Evolutionary conservation across 1,284 basidiomycete species (phyloP).

Genomic region (Ceraceosorus guamensis): DNA sequence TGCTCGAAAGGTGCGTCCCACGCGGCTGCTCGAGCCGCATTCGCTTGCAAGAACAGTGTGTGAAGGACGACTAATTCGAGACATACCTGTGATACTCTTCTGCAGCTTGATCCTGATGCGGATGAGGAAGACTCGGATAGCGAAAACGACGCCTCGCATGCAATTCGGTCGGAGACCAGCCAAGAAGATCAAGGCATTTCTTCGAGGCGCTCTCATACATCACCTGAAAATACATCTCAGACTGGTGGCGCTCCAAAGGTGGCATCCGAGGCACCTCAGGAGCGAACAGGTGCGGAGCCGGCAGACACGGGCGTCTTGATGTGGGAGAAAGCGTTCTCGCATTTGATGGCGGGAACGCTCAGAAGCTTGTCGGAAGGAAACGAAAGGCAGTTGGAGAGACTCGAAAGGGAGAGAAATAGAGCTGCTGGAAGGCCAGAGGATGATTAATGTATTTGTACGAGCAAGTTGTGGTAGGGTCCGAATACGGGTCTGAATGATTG

Average conservation of each 20-base stretch:
- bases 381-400: background rate
- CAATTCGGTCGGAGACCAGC: too few relatives aligned
- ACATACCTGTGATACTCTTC: background rate
- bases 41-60: too few relatives aligned
- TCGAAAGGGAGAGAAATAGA: too few relatives aligned
- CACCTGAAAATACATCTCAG: background rate
- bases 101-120: background rate
- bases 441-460: too few relatives aligned
- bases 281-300: background rate
- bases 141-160: background rate
- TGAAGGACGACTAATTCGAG: too few relatives aligned
- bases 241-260: background rate
- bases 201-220: background rate
- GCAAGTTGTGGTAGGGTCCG: too few relatives aligned
- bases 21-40: too few relatives aligned
- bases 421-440: too few relatives aligned
- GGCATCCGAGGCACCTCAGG: background rate
- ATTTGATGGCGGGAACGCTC: background rate
- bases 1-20: background rate
- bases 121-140: background rate
- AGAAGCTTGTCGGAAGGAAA: background rate
- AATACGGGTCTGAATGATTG: too few relatives aligned
- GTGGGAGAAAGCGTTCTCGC: background rate
- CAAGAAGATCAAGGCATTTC: background rate
- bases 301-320: background rate